These are phyloP conservation scores for Tricholoma saponaceum DNA, from an alignment of 768 basidiomycete species.

Conservation along the genomic window DNA sequence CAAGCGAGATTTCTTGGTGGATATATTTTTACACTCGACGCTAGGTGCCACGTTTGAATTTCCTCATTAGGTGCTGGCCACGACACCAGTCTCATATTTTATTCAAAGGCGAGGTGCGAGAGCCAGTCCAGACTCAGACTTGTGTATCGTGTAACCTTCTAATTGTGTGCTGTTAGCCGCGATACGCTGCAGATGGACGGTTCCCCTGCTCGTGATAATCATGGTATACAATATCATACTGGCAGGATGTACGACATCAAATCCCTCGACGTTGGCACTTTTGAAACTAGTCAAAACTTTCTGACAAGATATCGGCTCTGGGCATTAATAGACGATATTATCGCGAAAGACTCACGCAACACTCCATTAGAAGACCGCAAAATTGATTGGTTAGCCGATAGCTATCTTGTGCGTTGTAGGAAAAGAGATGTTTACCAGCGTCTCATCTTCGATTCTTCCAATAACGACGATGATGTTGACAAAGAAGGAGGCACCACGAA, in stretches of 20 bases:
- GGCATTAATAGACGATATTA: constrained; percentile 42
- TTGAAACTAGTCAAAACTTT: constrained; percentile 41
- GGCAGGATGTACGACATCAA: constrained; percentile 37
- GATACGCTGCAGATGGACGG: background rate
- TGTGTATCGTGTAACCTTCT: constrained; percentile 1
- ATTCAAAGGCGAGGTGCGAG: constrained; percentile 18
- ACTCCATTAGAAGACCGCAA: constrained; percentile 35
- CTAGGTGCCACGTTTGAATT: background rate
- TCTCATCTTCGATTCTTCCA: constrained; percentile 31
- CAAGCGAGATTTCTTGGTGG: constrained; percentile 38
- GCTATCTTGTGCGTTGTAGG: constrained; percentile 30
- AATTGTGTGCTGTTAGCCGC: constrained; percentile 24
- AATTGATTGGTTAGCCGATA: constrained; percentile 45
- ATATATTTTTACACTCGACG: constrained; percentile 14
- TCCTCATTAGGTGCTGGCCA: constrained; percentile 5
- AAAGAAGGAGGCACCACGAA: constrained; percentile 23
- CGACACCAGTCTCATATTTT: constrained; percentile 15
- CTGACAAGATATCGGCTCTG: constrained; percentile 48
- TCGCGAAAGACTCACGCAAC: constrained; percentile 24
- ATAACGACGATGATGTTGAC: constrained; percentile 22
- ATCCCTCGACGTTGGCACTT: constrained; percentile 43
- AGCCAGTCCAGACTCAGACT: background rate
- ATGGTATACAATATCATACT: background rate
- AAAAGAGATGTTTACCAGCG: constrained; percentile 24
- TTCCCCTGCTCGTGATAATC: background rate